Base-by-base conservation (phyloP, 768 basidiomycete species). In the Dioszegia aurantiaca region DNA sequence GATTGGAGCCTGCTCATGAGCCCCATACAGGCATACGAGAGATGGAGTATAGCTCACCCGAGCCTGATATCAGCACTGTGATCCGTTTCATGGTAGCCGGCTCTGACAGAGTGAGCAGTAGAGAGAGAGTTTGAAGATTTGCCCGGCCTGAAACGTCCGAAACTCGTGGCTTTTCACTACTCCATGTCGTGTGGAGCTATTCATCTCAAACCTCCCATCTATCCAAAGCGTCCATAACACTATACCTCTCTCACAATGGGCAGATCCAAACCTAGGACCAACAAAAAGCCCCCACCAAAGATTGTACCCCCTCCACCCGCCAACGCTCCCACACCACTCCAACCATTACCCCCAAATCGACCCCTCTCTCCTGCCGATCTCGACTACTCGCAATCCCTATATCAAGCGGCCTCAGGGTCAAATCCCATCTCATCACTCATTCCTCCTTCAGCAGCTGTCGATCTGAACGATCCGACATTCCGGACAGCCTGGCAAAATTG, bases 1-100 rank as follows among this genome's bases (percentile, higher is more conserved):
- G 85, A 78, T 99, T 99, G 23, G 89, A 88, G 40, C 95, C 94
- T 97, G 66, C n/a, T 3, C 3, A 2, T 51, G 39, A 12, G 45
- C 24, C 12, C 4, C 44, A 27, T 6, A 33, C 14, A 33, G 33
- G 33, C 8, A 33, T 33, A 6, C 8, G 6, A 14, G 14, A 33
- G 8, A 33, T 33, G 33, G 14, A 33, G 33, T n/a, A n/a, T n/a
- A 16, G 23, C 72, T 61, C 36, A 83, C 85, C 85, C 72, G 83
- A 84, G 37, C 85, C 85, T 16, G 85, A 86, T 69, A 87, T 84
- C 65, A 86, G 82, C 5, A 85, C 84, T 16, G 80, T 81, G 28
- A 84, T 79, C 54, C 81, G 56, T 42, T 59, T 52, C n/a, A 62
- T 61, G 21, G 56, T 45, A 28, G 61, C 47, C 4, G 39, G 30